phyloP scores from a whole-genome alignment of 2,329 filamentous ascomycete genomes.

The Aspergillus luchuensis region DNA sequence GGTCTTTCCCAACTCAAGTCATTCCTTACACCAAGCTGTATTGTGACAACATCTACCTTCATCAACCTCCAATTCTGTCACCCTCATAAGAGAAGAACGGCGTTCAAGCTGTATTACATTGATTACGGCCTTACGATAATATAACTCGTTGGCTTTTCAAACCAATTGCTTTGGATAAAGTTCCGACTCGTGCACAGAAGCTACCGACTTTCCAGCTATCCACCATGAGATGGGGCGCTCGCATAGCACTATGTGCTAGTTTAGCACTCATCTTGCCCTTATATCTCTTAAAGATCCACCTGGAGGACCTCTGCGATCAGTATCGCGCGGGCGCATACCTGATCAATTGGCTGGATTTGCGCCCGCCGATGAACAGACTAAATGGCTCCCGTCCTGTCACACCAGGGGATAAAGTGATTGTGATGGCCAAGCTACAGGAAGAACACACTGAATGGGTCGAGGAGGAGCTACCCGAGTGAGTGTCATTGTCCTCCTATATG shows the following conservation, averaged over 20 bases:
- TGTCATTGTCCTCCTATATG: slow-evolving; percentile 1
- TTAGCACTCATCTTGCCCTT: slow-evolving; percentile 30
- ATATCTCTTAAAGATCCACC: slow-evolving; percentile 35
- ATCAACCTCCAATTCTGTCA: neutral
- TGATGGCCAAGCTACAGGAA: slow-evolving; percentile 48
- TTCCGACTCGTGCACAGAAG: neutral
- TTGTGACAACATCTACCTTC: neutral
- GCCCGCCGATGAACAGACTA: slow-evolving; percentile 8
- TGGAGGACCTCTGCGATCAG: slow-evolving; percentile 39
- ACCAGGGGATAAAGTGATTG: slow-evolving; percentile 43
- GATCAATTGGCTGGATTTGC: slow-evolving; percentile 31
- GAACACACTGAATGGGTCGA: slow-evolving; percentile 51
- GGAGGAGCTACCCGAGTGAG: slow-evolving; percentile 49
- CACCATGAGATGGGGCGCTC: slow-evolving; percentile 35
- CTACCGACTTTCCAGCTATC: neutral
- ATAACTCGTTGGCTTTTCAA: neutral
- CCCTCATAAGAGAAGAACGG: neutral
- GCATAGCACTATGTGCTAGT: slow-evolving; percentile 29
- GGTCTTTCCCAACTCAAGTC: too few relatives aligned
- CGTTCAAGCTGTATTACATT: neutral
- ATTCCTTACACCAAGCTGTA: neutral
- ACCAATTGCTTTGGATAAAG: neutral
- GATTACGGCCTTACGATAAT: neutral
- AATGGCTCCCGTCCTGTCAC: slow-evolving; percentile 8
- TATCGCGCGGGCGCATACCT: slow-evolving; percentile 41